phyloP scores from a whole-genome alignment of 345 rosid genomes.

The Theobroma cacao region DNA sequence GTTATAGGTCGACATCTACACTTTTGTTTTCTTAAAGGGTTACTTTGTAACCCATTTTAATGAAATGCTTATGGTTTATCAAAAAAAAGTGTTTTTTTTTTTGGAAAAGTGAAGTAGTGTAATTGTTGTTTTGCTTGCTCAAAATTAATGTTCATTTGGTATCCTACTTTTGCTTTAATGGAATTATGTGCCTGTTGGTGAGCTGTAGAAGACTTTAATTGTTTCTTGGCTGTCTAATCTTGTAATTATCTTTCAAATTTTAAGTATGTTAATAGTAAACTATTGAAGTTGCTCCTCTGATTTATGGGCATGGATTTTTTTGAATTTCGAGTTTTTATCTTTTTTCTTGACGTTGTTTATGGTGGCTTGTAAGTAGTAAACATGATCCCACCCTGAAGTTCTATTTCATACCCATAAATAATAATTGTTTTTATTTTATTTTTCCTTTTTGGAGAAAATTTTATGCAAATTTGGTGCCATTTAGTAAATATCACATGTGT shows the following conservation, averaged over 20 bases:
- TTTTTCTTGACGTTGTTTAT: neutral
- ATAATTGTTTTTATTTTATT: no score
- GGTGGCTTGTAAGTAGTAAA: neutral
- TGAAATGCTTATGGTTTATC: no score
- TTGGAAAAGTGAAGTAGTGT: neutral
- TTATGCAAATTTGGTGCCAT: neutral
- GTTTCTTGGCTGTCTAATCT: neutral
- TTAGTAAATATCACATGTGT: neutral
- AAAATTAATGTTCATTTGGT: neutral
- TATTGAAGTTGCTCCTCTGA: constrained; percentile 5
- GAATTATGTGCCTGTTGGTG: neutral
- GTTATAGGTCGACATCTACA: no score
- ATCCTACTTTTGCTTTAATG: neutral
- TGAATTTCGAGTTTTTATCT: neutral
- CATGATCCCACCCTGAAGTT: neutral
- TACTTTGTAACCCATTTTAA: no score
- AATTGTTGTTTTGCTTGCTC: neutral
- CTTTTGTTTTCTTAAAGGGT: no score
- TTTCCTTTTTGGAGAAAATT: neutral
- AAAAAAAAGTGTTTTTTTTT: no score
- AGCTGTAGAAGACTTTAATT: neutral
- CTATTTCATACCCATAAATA: neutral
- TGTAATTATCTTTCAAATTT: neutral
- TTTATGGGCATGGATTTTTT: no score
- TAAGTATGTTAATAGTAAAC: neutral